A percentile compares a stretch with the other conserved stretches of the same genome.
phyloP scores from a whole-genome alignment of 345 rosid genomes.

The Heritiera littoralis region DNA sequence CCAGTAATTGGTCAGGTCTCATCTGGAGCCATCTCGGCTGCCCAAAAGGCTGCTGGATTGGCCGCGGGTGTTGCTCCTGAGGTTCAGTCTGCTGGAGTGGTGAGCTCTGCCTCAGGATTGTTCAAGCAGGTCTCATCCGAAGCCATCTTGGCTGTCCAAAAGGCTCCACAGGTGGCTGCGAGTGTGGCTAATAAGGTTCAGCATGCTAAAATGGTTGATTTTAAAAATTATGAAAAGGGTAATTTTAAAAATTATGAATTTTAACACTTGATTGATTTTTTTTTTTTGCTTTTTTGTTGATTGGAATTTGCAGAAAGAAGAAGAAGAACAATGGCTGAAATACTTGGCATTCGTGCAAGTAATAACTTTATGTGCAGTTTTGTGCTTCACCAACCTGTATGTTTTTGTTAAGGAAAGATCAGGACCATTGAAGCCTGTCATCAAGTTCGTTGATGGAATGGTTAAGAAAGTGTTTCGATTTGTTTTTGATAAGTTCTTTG shows the following conservation, averaged over 20 bases:
- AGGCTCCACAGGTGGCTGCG: slow-evolving; percentile 28
- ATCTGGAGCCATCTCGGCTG: slow-evolving; percentile 61
- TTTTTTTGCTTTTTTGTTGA: background rate
- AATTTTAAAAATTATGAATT: no score
- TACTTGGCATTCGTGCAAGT: slow-evolving; percentile 87
- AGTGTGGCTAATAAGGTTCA: no score
- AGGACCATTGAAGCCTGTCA: slow-evolving; percentile 79
- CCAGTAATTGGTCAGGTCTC: slow-evolving; percentile 61
- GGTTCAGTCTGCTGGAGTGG: slow-evolving; percentile 63
- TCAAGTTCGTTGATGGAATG: slow-evolving; percentile 79
- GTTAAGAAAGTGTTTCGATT: slow-evolving; percentile 81
- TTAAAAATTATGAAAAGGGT: no score
- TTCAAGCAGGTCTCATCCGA: no score
- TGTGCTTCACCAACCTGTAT: slow-evolving; percentile 59
- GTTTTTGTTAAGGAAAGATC: slow-evolving; percentile 71
- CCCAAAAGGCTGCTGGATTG: slow-evolving; percentile 67
- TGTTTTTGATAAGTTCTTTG: slow-evolving; percentile 68
- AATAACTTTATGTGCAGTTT: slow-evolving; percentile 51
- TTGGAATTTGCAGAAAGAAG: slow-evolving; percentile 26
- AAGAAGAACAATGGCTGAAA: slow-evolving; percentile 59
- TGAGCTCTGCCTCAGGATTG: slow-evolving; percentile 54
- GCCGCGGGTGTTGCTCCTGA: slow-evolving; percentile 73
- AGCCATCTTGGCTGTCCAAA: background rate
- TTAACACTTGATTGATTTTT: background rate
- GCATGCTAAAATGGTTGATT: no score